Base-by-base conservation (phyloP, 83 land plant species). In the Larix sibirica region DNA sequence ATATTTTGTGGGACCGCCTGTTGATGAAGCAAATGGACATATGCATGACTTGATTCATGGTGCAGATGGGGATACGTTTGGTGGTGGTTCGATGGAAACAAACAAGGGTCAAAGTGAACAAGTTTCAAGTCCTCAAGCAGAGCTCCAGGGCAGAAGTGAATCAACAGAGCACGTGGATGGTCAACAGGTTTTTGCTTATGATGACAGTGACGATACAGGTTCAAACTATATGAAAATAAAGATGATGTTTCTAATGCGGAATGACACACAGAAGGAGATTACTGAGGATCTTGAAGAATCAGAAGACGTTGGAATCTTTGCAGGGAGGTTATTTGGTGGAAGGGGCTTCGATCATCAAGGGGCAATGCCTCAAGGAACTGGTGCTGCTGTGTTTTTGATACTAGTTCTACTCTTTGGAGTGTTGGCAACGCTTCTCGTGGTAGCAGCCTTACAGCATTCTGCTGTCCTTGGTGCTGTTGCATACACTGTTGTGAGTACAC, bases 391-490 rank as follows among this genome's bases (percentile, higher is more conserved):
- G 77, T 47, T 71, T 71, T n/a, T 71, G 54, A 40, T 71, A 18
- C n/a, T 71, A n/a, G 18, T 71, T 38, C 56, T 50, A 10, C 77
- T 71, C n/a, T n/a, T 71, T 42, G 77, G 47, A 21, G 24, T 42
- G n/a, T 40, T 71, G 77, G 54, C 54, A 20, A 71, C 54, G 3
- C 56, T 71, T 42, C 77, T 71, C 3, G 77, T 42, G 3, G 44
- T 71, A 9, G 44, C n/a, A 71, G 76, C 54, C n/a, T 71, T 71
- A 47, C 76, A 71, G 12, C 76, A 71, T 79, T 85, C 91, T 2
- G 87, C 79, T 80, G 87, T 90, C 28, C 69, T 88, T 58, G 98
- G 96, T 8, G 82, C 92, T 40, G 92, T 96, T 13, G 90, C 94
- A 61, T 83, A 86, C 81, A 60, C 87, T 61, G 91, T 89, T n/a